Evolutionary conservation across 306 rosid species (phyloP), one percentile per base, ranked within the genome.

Genomic region (Potentilla sterilis): DNA sequence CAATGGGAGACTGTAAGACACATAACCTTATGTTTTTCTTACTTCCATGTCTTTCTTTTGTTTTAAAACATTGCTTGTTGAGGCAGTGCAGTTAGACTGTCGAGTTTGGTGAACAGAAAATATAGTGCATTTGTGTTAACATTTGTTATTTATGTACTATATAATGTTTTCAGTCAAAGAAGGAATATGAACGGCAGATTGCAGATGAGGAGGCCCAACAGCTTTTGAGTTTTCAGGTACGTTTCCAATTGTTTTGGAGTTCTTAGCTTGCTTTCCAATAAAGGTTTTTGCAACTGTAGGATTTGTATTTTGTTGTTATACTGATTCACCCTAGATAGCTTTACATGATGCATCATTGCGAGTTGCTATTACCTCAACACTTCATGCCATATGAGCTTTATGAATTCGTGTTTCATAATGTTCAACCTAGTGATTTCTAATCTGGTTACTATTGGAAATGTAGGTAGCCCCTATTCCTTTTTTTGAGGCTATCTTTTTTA

Each of bases 201-300:
- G 98, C 91, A 75, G 84, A 91, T 35, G 94, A 87, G 63, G 97
- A 94, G 63, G 91, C 89, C 73, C 83, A 83, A 70, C 90, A 89
- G 65, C 79, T 91, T 62, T 92, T 73, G 16, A 85, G 82, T 78
- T 94, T 93, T 82, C 97, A 94, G 77, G 97, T 93, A 66, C 16
- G 10, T 44, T 67, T 35, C 14, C 41, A n/a, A 13, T 22, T 75
- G 15, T n/a, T 12, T 46, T 3, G 28, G 28, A 28, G 28, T 28
- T 28, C 28, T 28, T 46, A 16, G 44, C n/a, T 15, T 47, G 12
- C 49, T 19, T 44, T 28, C 14, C 18, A 38, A 48, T 5, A 4
- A 15, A 13, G 3, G 54, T 13, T 3, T 48, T 48, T 3, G 19
- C 54, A 48, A 11, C 54, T 14, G 5, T 48, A 15, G 4, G 54